Base-by-base conservation (phyloP, 164 flowering plant genomes). In the Umbilicus rupestris region DNA sequence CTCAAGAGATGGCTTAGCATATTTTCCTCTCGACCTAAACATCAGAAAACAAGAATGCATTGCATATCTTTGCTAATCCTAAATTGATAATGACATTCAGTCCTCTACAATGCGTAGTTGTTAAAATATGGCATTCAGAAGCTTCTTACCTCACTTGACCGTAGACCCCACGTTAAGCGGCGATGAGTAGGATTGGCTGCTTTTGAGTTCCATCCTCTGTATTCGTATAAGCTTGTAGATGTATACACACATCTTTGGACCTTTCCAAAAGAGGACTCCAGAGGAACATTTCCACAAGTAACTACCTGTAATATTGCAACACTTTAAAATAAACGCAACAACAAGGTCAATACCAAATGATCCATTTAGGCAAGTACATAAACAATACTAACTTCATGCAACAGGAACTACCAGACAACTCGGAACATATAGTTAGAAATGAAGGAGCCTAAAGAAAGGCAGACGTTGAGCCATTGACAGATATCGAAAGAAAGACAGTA, bases 201-300 rank as follows among this genome's bases (percentile, higher is more conserved):
- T 73, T 90, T 92, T 28, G 98, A 87, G 78, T 83, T 92, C 96
- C 97, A 92, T 64, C 98, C 98, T 50, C 97, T 83, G 67, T 92
- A 92, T 72, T 92, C 97, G 72, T 81, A 90, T 62, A 92, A 79
- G 74, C 93, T 83, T 46, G 98, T 92, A 24, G 96, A 85, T 26
- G 98, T 90, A 73, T 88, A 92, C 4, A 92, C 96, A 71, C 98
- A 92, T 77, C 98, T 79, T 44, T 89, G 80, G 72, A 87, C 83
- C 70, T 66, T 87, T 52, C 84, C 93, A 73, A 84, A 91, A 57
- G 97, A 89, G 58, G 97, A 89, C 65, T 91, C 96, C 2, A 91
- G 87, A 63, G 97, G 97, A 46, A 91, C 86, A 75, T 87, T 91
- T 76, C 97, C 97, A 75, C 97, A 90, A 22, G 98, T 93, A 63